Percentiles rank a stretch among this genome's conserved stretches.
These are phyloP conservation scores for Penicillium sclerotiorum DNA, from an alignment of 2,329 filamentous ascomycete genomes.

Conservation along the genomic window DNA sequence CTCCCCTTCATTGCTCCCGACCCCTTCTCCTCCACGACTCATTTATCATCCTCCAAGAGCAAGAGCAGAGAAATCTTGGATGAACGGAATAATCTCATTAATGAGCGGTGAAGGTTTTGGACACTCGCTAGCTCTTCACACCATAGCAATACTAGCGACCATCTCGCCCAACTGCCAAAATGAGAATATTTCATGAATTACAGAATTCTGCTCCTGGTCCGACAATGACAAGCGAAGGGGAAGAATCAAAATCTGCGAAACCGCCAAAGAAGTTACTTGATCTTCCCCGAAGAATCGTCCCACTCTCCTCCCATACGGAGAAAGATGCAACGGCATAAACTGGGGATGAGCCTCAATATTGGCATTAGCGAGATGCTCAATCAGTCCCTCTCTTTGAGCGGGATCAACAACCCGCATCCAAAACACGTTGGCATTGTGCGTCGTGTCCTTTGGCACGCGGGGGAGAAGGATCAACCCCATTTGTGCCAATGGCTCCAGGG, in stretches of 20 bases:
- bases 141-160: too few relatives aligned
- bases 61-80: too few relatives aligned
- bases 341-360: neutral
- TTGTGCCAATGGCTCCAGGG: neutral
- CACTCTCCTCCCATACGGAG: neutral
- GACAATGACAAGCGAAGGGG: neutral
- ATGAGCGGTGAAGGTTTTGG: too few relatives aligned
- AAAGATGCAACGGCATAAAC: neutral
- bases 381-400: neutral
- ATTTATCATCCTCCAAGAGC: too few relatives aligned
- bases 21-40: too few relatives aligned
- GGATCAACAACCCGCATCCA: neutral
- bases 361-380: neutral
- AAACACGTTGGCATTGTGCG: conserved; percentile 1
- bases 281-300: neutral
- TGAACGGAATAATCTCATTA: too few relatives aligned
- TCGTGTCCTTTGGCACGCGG: neutral
- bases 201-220: neutral
- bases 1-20: too few relatives aligned
- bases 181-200: neutral
- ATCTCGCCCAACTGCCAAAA: neutral
- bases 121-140: too few relatives aligned
- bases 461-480: neutral
- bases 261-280: conserved; percentile 22
- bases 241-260: neutral